phyloP scores from a whole-genome alignment of 768 basidiomycete genomes.

The Mycena filopes region DNA sequence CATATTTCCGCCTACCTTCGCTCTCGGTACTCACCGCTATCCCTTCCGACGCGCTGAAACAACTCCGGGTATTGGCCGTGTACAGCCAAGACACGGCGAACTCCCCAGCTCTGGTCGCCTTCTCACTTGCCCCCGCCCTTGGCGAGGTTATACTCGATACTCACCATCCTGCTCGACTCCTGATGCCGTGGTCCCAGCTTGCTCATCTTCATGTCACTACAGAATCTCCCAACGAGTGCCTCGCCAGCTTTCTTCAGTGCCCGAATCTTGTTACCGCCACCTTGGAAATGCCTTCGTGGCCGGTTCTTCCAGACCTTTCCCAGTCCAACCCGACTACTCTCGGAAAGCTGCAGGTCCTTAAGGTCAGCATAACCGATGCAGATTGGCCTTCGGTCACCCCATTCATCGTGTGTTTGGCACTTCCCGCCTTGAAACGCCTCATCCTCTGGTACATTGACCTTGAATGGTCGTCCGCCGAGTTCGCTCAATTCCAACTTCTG shows the following conservation, averaged over 20 bases:
- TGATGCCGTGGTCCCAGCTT: slow-evolving; percentile 24
- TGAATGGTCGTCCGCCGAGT: not conserved
- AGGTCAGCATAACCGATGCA: too few species aligned
- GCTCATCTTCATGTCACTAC: not conserved
- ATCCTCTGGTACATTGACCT: not conserved
- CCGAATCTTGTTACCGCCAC: not conserved
- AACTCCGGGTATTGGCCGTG: not conserved
- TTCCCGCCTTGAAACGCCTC: not conserved
- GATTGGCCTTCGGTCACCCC: slow-evolving; percentile 1
- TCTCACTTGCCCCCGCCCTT: not conserved
- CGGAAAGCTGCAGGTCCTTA: not conserved
- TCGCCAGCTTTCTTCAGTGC: slow-evolving; percentile 12
- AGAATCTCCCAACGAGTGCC: not conserved
- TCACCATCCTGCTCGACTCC: not conserved
- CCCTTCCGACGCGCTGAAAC: not conserved
- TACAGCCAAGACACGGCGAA: not conserved
- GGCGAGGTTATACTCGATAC: not conserved
- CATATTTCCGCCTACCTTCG: not conserved
- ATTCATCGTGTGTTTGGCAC: slow-evolving; percentile 11
- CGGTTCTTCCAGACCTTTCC: not conserved
- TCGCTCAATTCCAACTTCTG: slow-evolving; percentile 16
- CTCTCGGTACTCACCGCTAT: not conserved
- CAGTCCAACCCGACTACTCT: not conserved
- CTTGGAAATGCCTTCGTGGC: not conserved
- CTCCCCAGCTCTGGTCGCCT: not conserved